Base-by-base conservation (phyloP, 73 alveolate genomes). In the Blepharisma stoltei region DNA sequence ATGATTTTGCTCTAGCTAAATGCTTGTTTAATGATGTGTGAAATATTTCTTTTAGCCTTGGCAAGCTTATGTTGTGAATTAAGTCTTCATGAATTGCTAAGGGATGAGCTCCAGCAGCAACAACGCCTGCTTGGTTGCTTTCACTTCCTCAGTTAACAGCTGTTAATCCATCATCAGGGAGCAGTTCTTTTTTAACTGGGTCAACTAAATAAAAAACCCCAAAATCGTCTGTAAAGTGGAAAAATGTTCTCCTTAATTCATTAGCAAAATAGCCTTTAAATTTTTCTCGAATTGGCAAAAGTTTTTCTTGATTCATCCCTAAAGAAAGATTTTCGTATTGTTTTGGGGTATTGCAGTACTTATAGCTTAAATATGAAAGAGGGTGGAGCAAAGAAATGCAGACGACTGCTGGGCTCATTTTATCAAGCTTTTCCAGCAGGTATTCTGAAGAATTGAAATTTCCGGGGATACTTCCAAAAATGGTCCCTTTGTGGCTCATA, bases 31-130 rank as follows among this genome's bases (percentile, higher is more conserved):
- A n/a, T 1, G 73, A 20, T 20, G 14, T 14, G 23, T 60, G 5
- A 60, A 60, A 60, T 11, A 60, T 25, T 20, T 60, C 46, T 20
- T 38, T n/a, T 5, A 60, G 11, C 14, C 38, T 20, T n/a, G 14
- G n/a, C 46, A 60, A 25, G 46, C 46, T 8, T 8, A 60, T n/a
- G 2, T 14, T 9, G 5, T 60, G 73, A 38, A n/a, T 20, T 25
- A 60, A 25, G 5, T 60, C 73, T 25, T 60, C 73, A 25, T 60
- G 73, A 60, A 60, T 60, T 38, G 23, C 23, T 8, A 60, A 60
- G 2, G 73, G 73, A 60, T 60, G 73, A 20, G 73, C 73, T 60
- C 73, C 73, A 14, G 73, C 73, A 18, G 73, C 73, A 8, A 60
- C 46, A 20, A 60, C 2, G 5, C 49, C 38, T 14, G 46, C 14